Evolutionary conservation across 2,329 filamentous ascomycete genomes (phyloP).

Genomic region (Calonectria pseudoturangicola): DNA sequence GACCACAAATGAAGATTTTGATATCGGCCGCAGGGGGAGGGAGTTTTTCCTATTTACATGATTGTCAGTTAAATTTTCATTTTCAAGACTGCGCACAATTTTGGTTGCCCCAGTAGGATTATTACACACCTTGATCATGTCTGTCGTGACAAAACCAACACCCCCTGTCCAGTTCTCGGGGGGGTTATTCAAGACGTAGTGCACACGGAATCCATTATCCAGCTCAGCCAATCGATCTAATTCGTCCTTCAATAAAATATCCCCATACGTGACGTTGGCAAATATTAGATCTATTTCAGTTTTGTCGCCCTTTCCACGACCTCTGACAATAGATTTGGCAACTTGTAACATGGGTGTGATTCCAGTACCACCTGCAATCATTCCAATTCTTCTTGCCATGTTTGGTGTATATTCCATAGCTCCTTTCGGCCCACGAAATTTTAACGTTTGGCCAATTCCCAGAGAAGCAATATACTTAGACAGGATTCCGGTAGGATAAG

Average conservation of each 20-base stretch:
- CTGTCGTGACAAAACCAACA: constrained; percentile 92
- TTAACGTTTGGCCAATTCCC: constrained; percentile 87
- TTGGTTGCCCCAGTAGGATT: too few species aligned
- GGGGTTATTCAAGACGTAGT: constrained; percentile 97
- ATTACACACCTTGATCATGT: constrained; percentile 86
- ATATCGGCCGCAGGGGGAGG: constrained; percentile 1
- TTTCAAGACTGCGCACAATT: too few species aligned
- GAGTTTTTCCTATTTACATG: neutral
- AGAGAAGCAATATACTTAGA: constrained; percentile 90
- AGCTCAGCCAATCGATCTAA: constrained; percentile 84
- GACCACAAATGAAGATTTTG: constrained; percentile 58
- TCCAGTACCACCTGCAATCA: constrained; percentile 96
- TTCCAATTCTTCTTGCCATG: constrained; percentile 95
- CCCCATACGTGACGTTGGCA: constrained; percentile 92
- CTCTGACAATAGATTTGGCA: constrained; percentile 89
- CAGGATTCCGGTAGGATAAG: constrained; percentile 97
- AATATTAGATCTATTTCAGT: constrained; percentile 96
- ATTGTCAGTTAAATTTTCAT: neutral
- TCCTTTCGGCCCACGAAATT: constrained; percentile 93
- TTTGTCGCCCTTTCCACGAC: constrained; percentile 83
- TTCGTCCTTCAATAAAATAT: constrained; percentile 93
- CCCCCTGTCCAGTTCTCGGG: constrained; percentile 92
- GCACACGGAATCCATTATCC: constrained; percentile 86
- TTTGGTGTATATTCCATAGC: constrained; percentile 97
- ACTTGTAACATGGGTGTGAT: constrained; percentile 99